These are phyloP conservation scores for Salix exigua DNA, from an alignment of 345 rosid species.

Conservation along the genomic window DNA sequence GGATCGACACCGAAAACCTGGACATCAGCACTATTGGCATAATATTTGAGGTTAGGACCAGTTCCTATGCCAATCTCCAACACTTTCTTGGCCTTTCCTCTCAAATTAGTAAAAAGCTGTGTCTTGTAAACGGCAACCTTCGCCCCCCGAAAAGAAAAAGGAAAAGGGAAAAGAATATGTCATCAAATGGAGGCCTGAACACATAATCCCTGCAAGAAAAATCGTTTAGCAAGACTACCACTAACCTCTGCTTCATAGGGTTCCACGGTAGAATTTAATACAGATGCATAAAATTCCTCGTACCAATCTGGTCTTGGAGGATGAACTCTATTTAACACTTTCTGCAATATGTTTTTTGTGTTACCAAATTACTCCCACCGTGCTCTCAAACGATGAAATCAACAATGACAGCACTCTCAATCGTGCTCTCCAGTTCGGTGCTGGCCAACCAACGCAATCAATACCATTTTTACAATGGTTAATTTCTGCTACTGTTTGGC, in stretches of 20 bases:
- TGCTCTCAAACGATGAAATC: too few species aligned
- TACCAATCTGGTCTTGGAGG: conserved; percentile 80
- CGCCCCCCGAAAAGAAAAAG: background rate
- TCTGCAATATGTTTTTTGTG: conserved; percentile 25
- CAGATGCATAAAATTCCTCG: conserved; percentile 63
- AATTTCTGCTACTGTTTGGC: background rate
- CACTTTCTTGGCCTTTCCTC: conserved; percentile 54
- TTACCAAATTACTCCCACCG: too few species aligned
- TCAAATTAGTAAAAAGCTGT: conserved; percentile 50
- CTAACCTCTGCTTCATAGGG: conserved; percentile 71
- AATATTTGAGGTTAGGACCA: conserved; percentile 77
- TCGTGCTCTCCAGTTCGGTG: background rate
- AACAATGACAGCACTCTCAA: background rate
- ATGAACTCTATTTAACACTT: conserved; percentile 42
- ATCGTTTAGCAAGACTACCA: background rate
- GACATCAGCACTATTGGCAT: conserved; percentile 39
- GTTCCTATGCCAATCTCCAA: conserved; percentile 89
- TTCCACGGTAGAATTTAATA: conserved; percentile 38
- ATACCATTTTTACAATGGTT: background rate
- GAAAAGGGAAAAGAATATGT: background rate
- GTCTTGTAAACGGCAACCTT: conserved; percentile 65
- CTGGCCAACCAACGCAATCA: background rate
- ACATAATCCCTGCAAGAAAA: background rate
- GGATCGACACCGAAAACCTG: conserved; percentile 76
- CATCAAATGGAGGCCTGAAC: background rate